Evolutionary conservation across 116 monocot genomes (phyloP), one percentile per base, ranked within the genome.

Genomic region (Trichopus zeylanicus): DNA sequence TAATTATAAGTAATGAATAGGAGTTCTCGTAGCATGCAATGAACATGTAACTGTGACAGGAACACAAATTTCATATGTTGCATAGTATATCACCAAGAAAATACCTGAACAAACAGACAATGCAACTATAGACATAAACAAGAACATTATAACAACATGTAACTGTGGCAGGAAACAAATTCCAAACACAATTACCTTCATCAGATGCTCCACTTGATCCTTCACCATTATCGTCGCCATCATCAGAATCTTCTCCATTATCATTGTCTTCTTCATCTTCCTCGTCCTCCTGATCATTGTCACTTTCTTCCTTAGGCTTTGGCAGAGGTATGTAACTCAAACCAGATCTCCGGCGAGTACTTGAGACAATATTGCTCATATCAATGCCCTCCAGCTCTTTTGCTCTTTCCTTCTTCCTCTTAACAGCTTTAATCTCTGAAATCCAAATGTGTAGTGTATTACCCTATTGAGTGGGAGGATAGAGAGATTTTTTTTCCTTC

Each of bases 341-440:
- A 46, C 80, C 70, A 34, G 68, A 61, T 66, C 95, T 80, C 25
- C 95, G 64, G 1, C 95, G 90, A 67, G 90, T 84, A 73, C 86
- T 95, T 29, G 84, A 70, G 28, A 95, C 80, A 32, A 95, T 95
- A 65, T 95, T 95, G 55, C 95, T 87, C 72, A 73, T 76, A 58
- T 90, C 95, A 62, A 95, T 95, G 49, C 95, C 95, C 69, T 95
- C 95, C 35, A 95, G 87, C 59, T 95, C 95, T 58, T 77, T 95
- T 56, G 87, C 95, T 65, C 69, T 81, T 68, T 95, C 84, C 67
- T 95, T 95, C 48, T 59, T 78, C 70, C 76, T 95, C 56, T 73
- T 90, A 15, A 95, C 79, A 31, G 73, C 72, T 70, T 84, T 89
- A 60, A 95, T 87, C 64, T 95, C 95, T 95, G 69, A 73, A 31